phyloP scores from a whole-genome alignment of 2,329 filamentous ascomycete genomes.

The Colletotrichum higginsianum region DNA sequence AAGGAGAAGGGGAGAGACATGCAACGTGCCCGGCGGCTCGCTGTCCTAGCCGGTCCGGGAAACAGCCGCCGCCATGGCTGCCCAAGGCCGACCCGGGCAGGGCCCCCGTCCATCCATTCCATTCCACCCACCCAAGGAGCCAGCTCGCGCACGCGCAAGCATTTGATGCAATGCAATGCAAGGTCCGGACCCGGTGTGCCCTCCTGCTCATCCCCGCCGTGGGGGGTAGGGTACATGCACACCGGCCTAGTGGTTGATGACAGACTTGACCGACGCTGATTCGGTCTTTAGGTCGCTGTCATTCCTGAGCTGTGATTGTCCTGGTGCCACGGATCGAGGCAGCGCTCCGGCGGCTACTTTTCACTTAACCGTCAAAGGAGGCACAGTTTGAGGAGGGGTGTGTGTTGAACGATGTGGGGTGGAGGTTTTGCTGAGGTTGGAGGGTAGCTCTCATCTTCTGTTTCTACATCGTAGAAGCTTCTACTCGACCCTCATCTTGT shows the following conservation, averaged over 20 bases:
- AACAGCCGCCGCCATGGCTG: not conserved
- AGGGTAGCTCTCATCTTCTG: too few species aligned
- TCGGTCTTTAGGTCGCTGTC: not conserved
- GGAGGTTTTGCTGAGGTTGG: too few species aligned
- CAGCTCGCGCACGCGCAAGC: constrained; percentile 10
- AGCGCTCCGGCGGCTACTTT: not conserved
- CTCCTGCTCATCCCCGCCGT: constrained; percentile 7
- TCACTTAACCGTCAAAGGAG: too few species aligned
- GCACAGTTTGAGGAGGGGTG: too few species aligned
- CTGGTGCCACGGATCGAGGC: constrained; percentile 5
- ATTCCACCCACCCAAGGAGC: not conserved
- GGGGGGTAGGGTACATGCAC: constrained; percentile 6
- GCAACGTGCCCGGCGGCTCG: constrained; percentile 3
- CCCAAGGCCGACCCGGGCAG: constrained; percentile 2
- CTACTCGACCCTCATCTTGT: too few species aligned
- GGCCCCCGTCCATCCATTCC: not conserved
- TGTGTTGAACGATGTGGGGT: too few species aligned
- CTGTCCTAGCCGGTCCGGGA: constrained; percentile 13
- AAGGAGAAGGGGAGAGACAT: not conserved
- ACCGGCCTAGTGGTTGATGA: not conserved
- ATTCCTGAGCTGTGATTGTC: constrained; percentile 2
- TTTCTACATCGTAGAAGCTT: too few species aligned
- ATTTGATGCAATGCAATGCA: constrained; percentile 41
- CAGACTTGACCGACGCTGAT: not conserved
- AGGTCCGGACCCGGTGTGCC: constrained; percentile 4